phyloP scores from a whole-genome alignment of 176 grass and related monocot species.

The Cenchrus purpureus region DNA sequence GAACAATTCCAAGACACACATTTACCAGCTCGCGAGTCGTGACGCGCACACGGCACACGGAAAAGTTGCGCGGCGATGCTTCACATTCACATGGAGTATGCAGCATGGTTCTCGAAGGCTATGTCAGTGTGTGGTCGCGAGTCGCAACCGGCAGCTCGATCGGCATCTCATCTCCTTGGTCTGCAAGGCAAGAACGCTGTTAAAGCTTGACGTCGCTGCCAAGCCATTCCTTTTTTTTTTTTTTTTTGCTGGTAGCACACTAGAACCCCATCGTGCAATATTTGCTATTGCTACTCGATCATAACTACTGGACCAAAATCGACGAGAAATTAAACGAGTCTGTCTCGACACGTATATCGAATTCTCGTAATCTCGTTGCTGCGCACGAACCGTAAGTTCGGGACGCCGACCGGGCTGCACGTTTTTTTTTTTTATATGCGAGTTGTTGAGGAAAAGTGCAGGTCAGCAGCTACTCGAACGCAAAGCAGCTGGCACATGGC shows the following conservation, averaged over 20 bases:
- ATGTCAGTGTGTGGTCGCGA: background rate
- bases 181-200: background rate
- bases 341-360: background rate
- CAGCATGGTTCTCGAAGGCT: background rate
- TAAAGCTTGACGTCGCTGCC: background rate
- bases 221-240: background rate
- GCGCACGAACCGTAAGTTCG: background rate
- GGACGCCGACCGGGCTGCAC: slow-evolving; percentile 28
- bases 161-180: background rate
- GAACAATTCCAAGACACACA: background rate
- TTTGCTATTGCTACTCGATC: background rate
- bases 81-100: background rate
- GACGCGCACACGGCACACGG: slow-evolving; percentile 3
- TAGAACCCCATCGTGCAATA: no score
- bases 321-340: no score
- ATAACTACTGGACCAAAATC: no score
- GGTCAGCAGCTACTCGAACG: background rate
- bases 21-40: background rate
- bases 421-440: slow-evolving; percentile 38
- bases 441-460: slow-evolving; percentile 25
- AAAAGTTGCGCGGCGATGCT: background rate
- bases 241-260: no score
- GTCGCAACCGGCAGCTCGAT: background rate
- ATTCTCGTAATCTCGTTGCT: background rate
- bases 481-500: background rate